A percentile compares a stretch with the other conserved stretches of the same genome.
Conservation (phyloP, 2,329 filamentous ascomycete genomes). For the Myotisia sp. region DNA sequence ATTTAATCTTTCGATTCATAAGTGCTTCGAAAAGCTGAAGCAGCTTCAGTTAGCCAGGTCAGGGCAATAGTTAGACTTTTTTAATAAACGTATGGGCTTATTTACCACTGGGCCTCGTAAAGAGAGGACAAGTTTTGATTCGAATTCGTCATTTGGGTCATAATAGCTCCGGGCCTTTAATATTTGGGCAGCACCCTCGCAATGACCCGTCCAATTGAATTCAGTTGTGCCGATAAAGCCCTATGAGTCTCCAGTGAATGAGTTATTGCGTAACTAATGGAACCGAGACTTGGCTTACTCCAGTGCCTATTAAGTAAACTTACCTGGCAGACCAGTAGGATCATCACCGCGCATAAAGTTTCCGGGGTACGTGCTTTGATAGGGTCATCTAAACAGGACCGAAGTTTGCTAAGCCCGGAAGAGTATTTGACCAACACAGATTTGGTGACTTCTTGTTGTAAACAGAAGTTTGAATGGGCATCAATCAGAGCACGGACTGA, state of each 20-base stretch:
- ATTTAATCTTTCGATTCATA: constrained; percentile 21
- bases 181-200: constrained; percentile 24
- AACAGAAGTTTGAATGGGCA: constrained; percentile 18
- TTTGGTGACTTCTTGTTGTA: constrained; percentile 10
- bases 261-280: too few relatives aligned
- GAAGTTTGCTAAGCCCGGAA: constrained; percentile 17
- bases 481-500: constrained; percentile 20
- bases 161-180: constrained; percentile 21
- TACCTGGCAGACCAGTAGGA: constrained; percentile 23
- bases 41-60: not conserved
- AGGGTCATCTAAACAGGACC: constrained; percentile 20
- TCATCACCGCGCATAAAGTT: constrained; percentile 26
- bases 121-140: constrained; percentile 21
- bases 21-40: constrained; percentile 26
- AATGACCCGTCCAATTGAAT: constrained; percentile 18
- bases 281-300: too few relatives aligned
- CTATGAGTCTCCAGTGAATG: constrained; percentile 3
- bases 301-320: constrained; percentile 4
- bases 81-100: not conserved
- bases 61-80: not conserved
- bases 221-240: constrained; percentile 14
- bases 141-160: constrained; percentile 22
- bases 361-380: constrained; percentile 19
- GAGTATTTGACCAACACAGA: constrained; percentile 21
- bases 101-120: constrained; percentile 26